Evolutionary conservation across 805 yeast genomes (phyloP).

Genomic region (Kregervanrija fluxuum): DNA sequence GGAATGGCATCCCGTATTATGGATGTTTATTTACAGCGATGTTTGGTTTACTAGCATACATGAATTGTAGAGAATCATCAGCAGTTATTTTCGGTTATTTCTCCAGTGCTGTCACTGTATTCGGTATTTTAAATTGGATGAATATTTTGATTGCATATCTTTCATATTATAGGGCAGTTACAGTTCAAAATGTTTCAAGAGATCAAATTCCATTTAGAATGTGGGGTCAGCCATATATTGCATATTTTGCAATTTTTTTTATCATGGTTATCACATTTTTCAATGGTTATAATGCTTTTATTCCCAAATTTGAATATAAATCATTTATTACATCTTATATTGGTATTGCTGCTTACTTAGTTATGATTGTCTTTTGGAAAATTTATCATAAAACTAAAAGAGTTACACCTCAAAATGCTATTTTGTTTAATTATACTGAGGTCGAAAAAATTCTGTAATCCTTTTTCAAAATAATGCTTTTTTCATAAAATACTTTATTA

Average conservation of each 20-base stretch:
- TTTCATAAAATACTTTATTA: no score
- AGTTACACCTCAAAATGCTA: slow-evolving; percentile 2
- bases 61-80: slow-evolving; percentile 7
- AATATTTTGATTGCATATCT: slow-evolving; percentile 12
- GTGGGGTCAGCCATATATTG: slow-evolving; percentile 16
- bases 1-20: slow-evolving; percentile 53
- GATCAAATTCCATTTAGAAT: slow-evolving; percentile 14
- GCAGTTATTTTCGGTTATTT: slow-evolving; percentile 14
- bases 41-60: slow-evolving; percentile 12
- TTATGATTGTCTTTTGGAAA: slow-evolving; percentile 5
- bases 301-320: slow-evolving; percentile 10
- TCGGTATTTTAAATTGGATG: slow-evolving; percentile 17
- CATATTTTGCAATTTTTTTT: slow-evolving; percentile 10
- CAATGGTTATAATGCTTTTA: slow-evolving; percentile 16
- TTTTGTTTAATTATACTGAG: not conserved
- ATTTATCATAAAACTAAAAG: slow-evolving; percentile 3
- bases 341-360: slow-evolving; percentile 6
- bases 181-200: slow-evolving; percentile 11
- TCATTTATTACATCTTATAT: slow-evolving; percentile 13
- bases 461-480: no score
- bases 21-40: slow-evolving; percentile 11
- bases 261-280: slow-evolving; percentile 10
- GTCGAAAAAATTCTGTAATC: not conserved
- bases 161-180: slow-evolving; percentile 9
- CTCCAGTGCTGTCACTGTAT: slow-evolving; percentile 15